Percentiles rank a stretch among this genome's conserved stretches.
Conservation (phyloP, 2,329 filamentous ascomycete species). For the Nothophaeocryptopus gaeumannii region DNA sequence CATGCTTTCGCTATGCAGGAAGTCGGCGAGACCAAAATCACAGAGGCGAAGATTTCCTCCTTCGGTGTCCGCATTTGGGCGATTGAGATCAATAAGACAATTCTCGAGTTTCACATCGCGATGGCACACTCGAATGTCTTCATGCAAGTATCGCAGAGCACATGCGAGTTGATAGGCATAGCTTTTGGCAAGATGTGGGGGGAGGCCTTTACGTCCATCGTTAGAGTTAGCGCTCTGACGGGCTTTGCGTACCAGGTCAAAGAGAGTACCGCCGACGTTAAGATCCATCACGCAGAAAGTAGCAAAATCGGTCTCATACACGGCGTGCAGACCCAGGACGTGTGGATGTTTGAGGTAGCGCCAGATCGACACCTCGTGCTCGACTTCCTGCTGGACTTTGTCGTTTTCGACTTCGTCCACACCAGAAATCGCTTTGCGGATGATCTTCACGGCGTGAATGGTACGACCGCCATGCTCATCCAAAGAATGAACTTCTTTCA, state of each 20-base stretch:
- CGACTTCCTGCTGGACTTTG: conserved; percentile 63
- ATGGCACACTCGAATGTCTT: conserved; percentile 65
- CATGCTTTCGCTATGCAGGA: conserved; percentile 53
- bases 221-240: conserved; percentile 37
- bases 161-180: conserved; percentile 63
- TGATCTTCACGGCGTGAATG: conserved; percentile 65
- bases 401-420: conserved; percentile 62
- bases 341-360: conserved; percentile 62
- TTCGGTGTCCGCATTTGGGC: conserved; percentile 45
- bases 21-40: conserved; percentile 69
- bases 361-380: conserved; percentile 68
- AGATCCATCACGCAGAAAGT: conserved; percentile 67
- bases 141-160: conserved; percentile 64
- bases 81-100: conserved; percentile 59
- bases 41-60: conserved; percentile 61
- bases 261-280: conserved; percentile 62
- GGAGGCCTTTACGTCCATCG: conserved; percentile 41
- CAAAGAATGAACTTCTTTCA: conserved; percentile 65
- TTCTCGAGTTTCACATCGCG: conserved; percentile 69
- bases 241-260: conserved; percentile 58
- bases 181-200: conserved; percentile 52
- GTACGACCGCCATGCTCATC: conserved; percentile 49
- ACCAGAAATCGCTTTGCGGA: conserved; percentile 57
- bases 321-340: conserved; percentile 60
- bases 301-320: conserved; percentile 66